phyloP scores from a whole-genome alignment of 2,329 filamentous ascomycete genomes.

The Aspergillus udagawae region DNA sequence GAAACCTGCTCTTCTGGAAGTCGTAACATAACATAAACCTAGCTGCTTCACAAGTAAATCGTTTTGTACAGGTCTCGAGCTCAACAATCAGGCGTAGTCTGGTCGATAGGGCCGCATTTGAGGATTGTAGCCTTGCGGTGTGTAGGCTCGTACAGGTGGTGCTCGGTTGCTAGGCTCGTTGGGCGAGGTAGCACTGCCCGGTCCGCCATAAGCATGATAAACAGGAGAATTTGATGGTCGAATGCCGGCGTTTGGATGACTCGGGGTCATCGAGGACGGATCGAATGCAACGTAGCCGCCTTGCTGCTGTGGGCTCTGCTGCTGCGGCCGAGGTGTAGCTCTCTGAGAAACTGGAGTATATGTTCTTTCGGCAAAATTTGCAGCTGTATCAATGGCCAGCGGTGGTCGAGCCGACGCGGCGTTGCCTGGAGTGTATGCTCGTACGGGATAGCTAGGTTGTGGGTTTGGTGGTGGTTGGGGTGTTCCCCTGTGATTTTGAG shows the following conservation, averaged over 20 bases:
- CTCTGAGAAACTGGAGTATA: constrained; percentile 12
- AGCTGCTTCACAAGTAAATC: constrained; percentile 1
- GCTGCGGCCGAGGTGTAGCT: constrained; percentile 8
- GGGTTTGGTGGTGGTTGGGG: constrained; percentile 3
- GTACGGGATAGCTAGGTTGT: constrained; percentile 11
- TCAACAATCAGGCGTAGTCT: constrained; percentile 7
- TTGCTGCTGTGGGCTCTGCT: constrained; percentile 3
- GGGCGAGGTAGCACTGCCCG: constrained; percentile 18
- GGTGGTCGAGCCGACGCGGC: constrained; percentile 7
- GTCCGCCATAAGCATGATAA: constrained; percentile 16
- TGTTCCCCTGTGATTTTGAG: constrained; percentile 3
- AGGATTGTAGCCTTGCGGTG: constrained; percentile 11
- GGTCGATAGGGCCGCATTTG: constrained; percentile 6
- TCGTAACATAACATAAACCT: constrained; percentile 15
- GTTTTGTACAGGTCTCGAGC: neutral
- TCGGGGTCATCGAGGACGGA: constrained; percentile 7
- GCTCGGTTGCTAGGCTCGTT: constrained; percentile 18
- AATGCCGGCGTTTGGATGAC: neutral
- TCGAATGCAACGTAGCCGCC: constrained; percentile 22
- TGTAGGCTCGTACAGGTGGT: constrained; percentile 19
- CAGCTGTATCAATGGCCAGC: constrained; percentile 15
- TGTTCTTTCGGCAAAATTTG: constrained; percentile 9
- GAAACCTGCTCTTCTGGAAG: constrained; percentile 24
- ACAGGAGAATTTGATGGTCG: constrained; percentile 6
- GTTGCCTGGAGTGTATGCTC: constrained; percentile 15